phyloP scores from a whole-genome alignment of 768 basidiomycete genomes.

The Naematelia encephala region DNA sequence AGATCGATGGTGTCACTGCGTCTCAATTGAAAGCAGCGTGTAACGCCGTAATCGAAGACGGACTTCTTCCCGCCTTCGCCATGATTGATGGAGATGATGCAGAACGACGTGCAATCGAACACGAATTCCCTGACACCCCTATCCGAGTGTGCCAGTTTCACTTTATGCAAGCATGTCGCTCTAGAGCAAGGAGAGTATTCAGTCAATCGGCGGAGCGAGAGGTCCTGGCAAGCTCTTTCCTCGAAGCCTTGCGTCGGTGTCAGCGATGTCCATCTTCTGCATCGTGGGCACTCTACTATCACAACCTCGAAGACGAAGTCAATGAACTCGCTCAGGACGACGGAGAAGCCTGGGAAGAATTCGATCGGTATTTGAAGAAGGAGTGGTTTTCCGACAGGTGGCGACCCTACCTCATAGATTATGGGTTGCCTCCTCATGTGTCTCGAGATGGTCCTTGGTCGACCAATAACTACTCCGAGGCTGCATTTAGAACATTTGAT shows the following conservation, averaged over 20 bases:
- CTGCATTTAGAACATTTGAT: conserved; percentile 12
- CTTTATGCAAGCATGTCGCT: conserved; percentile 12
- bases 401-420: conserved; percentile 6
- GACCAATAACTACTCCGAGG: conserved; percentile 15
- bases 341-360: neutral
- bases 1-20: neutral
- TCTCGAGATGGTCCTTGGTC: conserved; percentile 19
- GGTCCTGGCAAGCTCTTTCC: neutral
- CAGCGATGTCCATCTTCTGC: conserved; percentile 7
- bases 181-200: conserved; percentile 1
- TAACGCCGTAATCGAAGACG: neutral
- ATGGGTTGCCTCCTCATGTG: conserved; percentile 7
- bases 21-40: neutral
- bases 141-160: conserved; percentile 16
- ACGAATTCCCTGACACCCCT: conserved; percentile 2
- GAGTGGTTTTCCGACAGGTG: conserved; percentile 13
- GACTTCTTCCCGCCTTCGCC: conserved; percentile 6
- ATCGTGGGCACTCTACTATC: conserved; percentile 8
- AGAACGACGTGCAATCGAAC: conserved; percentile 2
- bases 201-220: neutral
- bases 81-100: conserved; percentile 17
- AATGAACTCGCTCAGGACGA: neutral
- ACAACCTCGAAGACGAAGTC: neutral
- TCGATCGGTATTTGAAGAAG: conserved; percentile 3
- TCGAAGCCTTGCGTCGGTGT: conserved; percentile 8